Evolutionary conservation across 2,329 filamentous ascomycete species (phyloP), one percentile per base, ranked within the genome.

Genomic region (Xylariaceae sp.): DNA sequence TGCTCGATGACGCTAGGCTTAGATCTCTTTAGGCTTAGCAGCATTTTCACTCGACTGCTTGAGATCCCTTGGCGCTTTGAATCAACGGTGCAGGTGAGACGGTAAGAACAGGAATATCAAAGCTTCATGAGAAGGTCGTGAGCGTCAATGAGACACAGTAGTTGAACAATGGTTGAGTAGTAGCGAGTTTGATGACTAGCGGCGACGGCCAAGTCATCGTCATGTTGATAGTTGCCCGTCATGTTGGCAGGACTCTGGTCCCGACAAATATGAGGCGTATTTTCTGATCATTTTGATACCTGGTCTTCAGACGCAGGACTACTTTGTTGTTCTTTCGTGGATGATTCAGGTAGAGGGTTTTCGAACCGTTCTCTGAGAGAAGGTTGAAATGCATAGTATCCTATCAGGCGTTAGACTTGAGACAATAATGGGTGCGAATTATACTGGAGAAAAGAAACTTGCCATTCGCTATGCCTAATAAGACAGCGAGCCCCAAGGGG

Each of bases 381-480:
- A 17, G 68, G 67, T 13, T 64, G 61, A 49, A 70, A 67, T 2
- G 61, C 64, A 61, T 69, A 70, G 52, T 65, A 67, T 23, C 65
- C 68, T 70, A 30, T 30, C 23, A 4, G 23, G 48, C 8, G 9
- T 41, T 13, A 49, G 39, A 55, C 17, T 64, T 58, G 55, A 53
- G 15, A 41, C 34, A 30, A 23, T 23, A 23, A 30, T 30, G 5
- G 4, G 37, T 44, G 30, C 18, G 53, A 4, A 47, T 48, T 41
- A 9, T 4, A 4, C 34, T 15, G 4, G 39, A 44, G 52, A 52
- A 54, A 35, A 45, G 6, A 34, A 53, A n/a, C 62, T 17, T 69
- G 73, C 72, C 72, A 56, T 72, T 74, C n/a, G 45, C 66, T 44
- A 73, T 59, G 34, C 72, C 72, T 58, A 69, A 67, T 6, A 67